Percentiles rank a stretch among this genome's conserved stretches.
Conservation (phyloP, 2,329 filamentous ascomycete species). For the Parastagonospora nodorum region DNA sequence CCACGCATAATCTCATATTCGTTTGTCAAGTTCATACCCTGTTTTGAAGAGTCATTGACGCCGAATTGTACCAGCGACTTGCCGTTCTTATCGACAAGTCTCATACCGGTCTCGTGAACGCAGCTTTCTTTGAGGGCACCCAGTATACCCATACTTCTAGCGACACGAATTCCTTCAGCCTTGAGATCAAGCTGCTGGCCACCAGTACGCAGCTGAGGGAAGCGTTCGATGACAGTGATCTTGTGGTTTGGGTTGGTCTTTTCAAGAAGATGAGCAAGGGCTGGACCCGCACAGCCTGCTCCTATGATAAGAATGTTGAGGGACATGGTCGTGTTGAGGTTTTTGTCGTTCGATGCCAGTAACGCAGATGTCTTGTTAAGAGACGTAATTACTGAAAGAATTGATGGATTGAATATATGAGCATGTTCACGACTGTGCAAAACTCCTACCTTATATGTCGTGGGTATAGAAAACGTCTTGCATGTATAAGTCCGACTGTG, state of each 20-base stretch:
- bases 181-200: slow-evolving; percentile 56
- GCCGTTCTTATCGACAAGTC: slow-evolving; percentile 37
- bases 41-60: slow-evolving; percentile 37
- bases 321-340: neutral
- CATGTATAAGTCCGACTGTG: neutral
- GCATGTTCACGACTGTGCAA: too few species aligned
- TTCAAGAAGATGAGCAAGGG: slow-evolving; percentile 58
- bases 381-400: too few species aligned
- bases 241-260: slow-evolving; percentile 42
- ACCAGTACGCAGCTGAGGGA: slow-evolving; percentile 48
- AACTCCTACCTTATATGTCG: neutral
- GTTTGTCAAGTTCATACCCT: slow-evolving; percentile 28
- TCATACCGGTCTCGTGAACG: slow-evolving; percentile 48
- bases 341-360: slow-evolving; percentile 8
- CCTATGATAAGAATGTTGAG: slow-evolving; percentile 38
- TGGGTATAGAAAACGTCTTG: too few species aligned
- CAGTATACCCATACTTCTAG: slow-evolving; percentile 48
- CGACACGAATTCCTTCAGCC: slow-evolving; percentile 47
- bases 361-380: neutral
- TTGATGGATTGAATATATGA: too few species aligned
- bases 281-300: slow-evolving; percentile 34
- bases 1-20: slow-evolving; percentile 41
- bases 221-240: slow-evolving; percentile 52
- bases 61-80: slow-evolving; percentile 21
- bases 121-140: slow-evolving; percentile 35